phyloP scores from a whole-genome alignment of 495 filamentous ascomycete genomes.

The Talaromyces adpressus region DNA sequence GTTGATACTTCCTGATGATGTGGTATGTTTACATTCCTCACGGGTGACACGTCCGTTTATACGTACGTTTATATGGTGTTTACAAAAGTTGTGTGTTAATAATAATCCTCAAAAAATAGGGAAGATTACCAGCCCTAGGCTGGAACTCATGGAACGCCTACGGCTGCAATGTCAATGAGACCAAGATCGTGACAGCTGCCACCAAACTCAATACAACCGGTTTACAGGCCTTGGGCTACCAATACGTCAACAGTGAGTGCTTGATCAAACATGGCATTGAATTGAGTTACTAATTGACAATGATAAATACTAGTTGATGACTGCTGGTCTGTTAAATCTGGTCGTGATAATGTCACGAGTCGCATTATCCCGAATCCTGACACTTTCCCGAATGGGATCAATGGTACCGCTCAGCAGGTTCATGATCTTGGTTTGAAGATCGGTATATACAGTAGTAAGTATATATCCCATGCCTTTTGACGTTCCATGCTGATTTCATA shows the following conservation, averaged over 20 bases:
- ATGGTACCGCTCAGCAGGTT: slow-evolving; percentile 47
- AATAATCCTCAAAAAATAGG: slow-evolving; percentile 15
- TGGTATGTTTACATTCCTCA: slow-evolving; percentile 15
- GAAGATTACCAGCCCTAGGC: slow-evolving; percentile 48
- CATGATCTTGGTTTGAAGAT: slow-evolving; percentile 56
- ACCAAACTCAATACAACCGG: slow-evolving; percentile 43
- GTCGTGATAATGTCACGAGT: slow-evolving; percentile 36
- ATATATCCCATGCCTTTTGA: slow-evolving; percentile 5
- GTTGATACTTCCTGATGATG: slow-evolving; percentile 20
- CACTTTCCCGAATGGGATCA: slow-evolving; percentile 59
- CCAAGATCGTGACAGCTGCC: slow-evolving; percentile 44
- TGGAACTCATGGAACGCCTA: slow-evolving; percentile 60
- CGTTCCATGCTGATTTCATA: slow-evolving; percentile 1
- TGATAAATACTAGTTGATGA: slow-evolving; percentile 36
- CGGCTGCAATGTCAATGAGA: slow-evolving; percentile 47
- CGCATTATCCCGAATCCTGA: slow-evolving; percentile 46
- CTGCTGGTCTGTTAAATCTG: slow-evolving; percentile 54
- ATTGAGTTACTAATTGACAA: slow-evolving; percentile 2
- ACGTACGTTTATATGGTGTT: not conserved
- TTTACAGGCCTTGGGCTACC: slow-evolving; percentile 57
- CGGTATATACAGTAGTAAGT: slow-evolving; percentile 54
- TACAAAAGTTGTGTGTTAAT: not conserved
- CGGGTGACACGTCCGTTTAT: not conserved
- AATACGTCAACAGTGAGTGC: slow-evolving; percentile 49
- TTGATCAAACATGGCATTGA: not conserved